Conservation (phyloP, 768 basidiomycete species). For the Boletus barrowsii region DNA sequence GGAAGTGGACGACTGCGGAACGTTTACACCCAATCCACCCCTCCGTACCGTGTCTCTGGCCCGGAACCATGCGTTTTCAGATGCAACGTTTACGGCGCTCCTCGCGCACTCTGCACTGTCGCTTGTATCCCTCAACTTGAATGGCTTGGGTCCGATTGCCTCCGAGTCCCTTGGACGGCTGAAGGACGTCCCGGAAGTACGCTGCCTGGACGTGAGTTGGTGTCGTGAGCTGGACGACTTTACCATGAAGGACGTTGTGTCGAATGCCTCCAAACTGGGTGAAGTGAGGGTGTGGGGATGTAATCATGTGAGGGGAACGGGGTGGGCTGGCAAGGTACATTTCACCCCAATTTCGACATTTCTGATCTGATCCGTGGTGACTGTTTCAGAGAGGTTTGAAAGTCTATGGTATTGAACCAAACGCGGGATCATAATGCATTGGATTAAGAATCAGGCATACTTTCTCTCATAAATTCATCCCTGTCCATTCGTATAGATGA, state of each 20-base stretch:
- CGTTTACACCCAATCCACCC: constrained; percentile 38
- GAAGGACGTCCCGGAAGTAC: constrained; percentile 41
- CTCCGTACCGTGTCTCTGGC: constrained; percentile 57
- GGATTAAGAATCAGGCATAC: background rate
- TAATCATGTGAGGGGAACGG: constrained; percentile 44
- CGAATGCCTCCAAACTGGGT: constrained; percentile 38
- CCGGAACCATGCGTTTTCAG: constrained; percentile 55
- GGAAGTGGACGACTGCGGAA: constrained; percentile 15
- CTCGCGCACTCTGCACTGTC: constrained; percentile 61
- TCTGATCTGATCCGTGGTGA: background rate
- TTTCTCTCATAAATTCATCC: background rate
- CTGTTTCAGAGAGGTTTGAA: constrained; percentile 24
- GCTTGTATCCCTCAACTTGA: constrained; percentile 65
- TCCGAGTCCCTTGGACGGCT: constrained; percentile 43
- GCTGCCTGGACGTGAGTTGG: constrained; percentile 77
- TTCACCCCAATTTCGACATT: background rate
- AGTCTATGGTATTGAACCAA: constrained; percentile 42
- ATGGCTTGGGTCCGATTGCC: constrained; percentile 68
- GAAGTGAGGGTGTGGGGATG: constrained; percentile 57
- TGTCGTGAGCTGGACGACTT: constrained; percentile 83
- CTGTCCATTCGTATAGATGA: background rate
- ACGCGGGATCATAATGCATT: constrained; percentile 12
- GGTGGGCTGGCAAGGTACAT: constrained; percentile 45
- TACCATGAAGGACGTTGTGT: constrained; percentile 65
- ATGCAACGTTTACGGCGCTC: constrained; percentile 56